Base-by-base conservation (phyloP, 176 grass and related monocot species). In the Bromus sterilis region DNA sequence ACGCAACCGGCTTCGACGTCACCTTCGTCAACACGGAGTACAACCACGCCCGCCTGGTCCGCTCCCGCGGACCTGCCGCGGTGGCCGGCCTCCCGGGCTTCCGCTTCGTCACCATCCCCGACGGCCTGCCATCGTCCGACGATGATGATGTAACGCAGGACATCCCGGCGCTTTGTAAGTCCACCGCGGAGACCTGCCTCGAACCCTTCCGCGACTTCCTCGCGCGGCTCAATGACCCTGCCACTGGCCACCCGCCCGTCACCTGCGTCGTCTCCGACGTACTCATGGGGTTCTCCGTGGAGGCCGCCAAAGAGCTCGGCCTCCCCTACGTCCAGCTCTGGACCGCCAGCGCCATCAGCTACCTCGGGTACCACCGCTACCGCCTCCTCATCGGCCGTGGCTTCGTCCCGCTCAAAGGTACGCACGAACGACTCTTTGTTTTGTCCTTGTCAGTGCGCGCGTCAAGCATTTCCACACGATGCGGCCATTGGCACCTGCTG, bases 21-120 rank as follows among this genome's bases (percentile, higher is more conserved):
- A 94, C 92, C 73, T 94, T 94, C 81, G 86, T 91, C 78, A 87
- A 91, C 92, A 83, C 86, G 42, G 80, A 94, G 76, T 94, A 85
- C 83, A 94, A 91, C 70, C 89, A 91, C 75, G 88, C 76, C 53
- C 82, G 87, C 30, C 82, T 97, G 26, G 79, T 94, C 56, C 79
- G 78, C 2, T 55, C 83, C 14, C 76, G 77, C 15, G 85, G 87
- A 12, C 26, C 72, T 4, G 73, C 78, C 18, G 74, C 89, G 7
- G 73, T 90, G 14, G 60, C 77, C 9, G 87, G 91, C 42, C 2
- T 92, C 14, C 71, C 58, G 0, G 87, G 91, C 29, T 97, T 97
- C 83, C 71, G 66, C 24, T 93, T 87, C 62, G 83, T 78, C 71
- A 78, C 85, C 42, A 85, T 97, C 65, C 94, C 91, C 7, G 94